Percentiles rank a stretch among this genome's conserved stretches.
phyloP scores from a whole-genome alignment of 1,139 yeast genomes.

The Lodderomyces pseudojiufengensis region DNA sequence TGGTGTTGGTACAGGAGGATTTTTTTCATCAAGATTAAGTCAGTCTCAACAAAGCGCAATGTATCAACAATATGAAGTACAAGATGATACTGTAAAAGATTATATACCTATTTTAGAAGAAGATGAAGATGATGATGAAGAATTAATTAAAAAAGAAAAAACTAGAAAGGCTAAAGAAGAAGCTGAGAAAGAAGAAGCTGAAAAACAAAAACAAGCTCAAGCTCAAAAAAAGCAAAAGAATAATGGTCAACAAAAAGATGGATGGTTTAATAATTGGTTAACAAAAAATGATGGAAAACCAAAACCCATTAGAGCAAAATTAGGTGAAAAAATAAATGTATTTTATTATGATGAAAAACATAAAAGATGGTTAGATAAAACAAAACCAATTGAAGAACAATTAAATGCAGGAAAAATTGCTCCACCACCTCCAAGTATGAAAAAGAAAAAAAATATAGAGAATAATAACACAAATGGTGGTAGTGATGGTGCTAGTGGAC shows the following conservation, averaged over 20 bases:
- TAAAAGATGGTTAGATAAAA: constrained; percentile 82
- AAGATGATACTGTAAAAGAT: constrained; percentile 45
- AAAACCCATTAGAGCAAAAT: constrained; percentile 76
- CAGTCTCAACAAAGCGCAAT: constrained; percentile 46
- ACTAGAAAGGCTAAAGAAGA: constrained; percentile 15
- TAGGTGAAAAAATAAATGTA: constrained; percentile 70
- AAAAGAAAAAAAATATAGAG: too few species aligned
- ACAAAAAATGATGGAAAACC: constrained; percentile 54
- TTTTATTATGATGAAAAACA: constrained; percentile 81
- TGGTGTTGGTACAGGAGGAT: constrained; percentile 15
- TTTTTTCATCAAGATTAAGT: constrained; percentile 37
- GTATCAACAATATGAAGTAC: constrained; percentile 47
- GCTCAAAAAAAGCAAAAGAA: constrained; percentile 7
- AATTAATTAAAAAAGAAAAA: constrained; percentile 13
- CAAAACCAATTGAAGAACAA: constrained; percentile 68
- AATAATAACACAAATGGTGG: too few species aligned
- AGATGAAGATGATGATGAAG: constrained; percentile 43
- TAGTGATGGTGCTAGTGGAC: constrained; percentile 9
- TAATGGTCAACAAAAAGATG: constrained; percentile 6
- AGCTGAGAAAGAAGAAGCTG: constrained; percentile 14
- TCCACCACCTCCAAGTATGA: constrained; percentile 64
- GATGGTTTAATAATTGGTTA: constrained; percentile 53
- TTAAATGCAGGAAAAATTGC: constrained; percentile 59
- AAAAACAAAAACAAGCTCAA: constrained; percentile 13
- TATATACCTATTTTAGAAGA: constrained; percentile 45